These are phyloP conservation scores for Panicum hallii DNA, from an alignment of 202 grass and related monocot species.

Conservation along the genomic window DNA sequence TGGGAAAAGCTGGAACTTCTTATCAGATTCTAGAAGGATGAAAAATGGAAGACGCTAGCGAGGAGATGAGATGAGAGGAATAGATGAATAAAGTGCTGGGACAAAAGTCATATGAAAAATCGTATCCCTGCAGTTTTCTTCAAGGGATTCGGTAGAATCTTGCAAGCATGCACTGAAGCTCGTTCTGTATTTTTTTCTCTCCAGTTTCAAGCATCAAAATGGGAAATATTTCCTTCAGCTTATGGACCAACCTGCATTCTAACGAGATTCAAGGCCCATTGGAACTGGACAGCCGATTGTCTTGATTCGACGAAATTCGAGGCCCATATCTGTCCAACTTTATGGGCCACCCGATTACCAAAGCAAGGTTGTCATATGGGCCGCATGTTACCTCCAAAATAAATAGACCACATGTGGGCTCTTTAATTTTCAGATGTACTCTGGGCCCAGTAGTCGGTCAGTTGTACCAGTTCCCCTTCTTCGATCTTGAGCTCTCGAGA, in stretches of 20 bases:
- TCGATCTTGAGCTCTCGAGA: too few relatives aligned
- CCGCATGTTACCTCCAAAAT: not conserved
- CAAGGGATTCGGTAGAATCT: not conserved
- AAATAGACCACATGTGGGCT: not conserved
- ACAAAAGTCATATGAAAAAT: conserved; percentile 22
- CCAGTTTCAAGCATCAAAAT: not conserved
- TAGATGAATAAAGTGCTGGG: not conserved
- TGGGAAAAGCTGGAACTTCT: not conserved
- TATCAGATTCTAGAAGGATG: conserved; percentile 12
- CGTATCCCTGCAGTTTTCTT: not conserved
- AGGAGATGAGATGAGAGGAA: conserved; percentile 10
- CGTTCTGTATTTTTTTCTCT: not conserved
- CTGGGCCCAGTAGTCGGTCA: not conserved
- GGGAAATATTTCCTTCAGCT: not conserved
- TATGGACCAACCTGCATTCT: not conserved
- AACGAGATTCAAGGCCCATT: not conserved
- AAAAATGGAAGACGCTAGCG: conserved; percentile 10
- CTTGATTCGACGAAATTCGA: not conserved
- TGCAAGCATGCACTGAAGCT: not conserved
- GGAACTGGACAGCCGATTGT: too few relatives aligned
- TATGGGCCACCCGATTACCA: not conserved
- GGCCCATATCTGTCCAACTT: not conserved
- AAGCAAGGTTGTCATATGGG: not conserved
- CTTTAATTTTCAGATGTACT: not conserved
- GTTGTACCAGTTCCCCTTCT: too few relatives aligned